A percentile compares a stretch with the other conserved stretches of the same genome.
These are phyloP conservation scores for Nemania sp. DNA, from an alignment of 2,329 filamentous ascomycete genomes.

Conservation along the genomic window DNA sequence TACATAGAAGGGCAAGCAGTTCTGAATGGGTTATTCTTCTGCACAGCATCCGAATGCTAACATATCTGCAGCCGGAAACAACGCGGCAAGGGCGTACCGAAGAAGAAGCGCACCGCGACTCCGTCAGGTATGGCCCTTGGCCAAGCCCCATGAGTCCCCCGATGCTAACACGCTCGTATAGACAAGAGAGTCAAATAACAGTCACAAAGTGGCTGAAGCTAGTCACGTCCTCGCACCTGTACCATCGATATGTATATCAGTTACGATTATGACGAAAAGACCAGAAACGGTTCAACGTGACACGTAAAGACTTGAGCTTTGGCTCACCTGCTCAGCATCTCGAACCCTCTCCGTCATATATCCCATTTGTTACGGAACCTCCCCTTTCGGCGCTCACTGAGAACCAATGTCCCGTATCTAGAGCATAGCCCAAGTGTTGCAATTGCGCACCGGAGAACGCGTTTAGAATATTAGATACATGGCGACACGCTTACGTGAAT, in stretches of 20 bases:
- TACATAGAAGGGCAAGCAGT: conserved; percentile 66
- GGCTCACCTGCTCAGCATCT: neutral
- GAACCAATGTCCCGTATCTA: too few species aligned
- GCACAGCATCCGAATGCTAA: conserved; percentile 35
- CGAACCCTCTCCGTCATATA: neutral
- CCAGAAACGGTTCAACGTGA: too few species aligned
- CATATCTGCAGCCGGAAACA: conserved; percentile 62
- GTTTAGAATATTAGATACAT: too few species aligned
- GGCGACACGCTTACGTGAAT: too few species aligned
- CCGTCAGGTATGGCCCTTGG: conserved; percentile 26
- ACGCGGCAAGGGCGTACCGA: conserved; percentile 82
- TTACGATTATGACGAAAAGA: conserved; percentile 4
- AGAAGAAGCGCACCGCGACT: conserved; percentile 76
- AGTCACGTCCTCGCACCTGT: conserved; percentile 3
- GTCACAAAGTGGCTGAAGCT: neutral
- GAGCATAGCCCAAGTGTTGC: too few species aligned
- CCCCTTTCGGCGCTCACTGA: too few species aligned
- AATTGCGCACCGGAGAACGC: too few species aligned
- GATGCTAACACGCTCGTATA: conserved; percentile 7
- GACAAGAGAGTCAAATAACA: conserved; percentile 15
- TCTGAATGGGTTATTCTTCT: neutral
- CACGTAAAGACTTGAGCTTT: neutral
- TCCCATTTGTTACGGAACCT: too few species aligned
- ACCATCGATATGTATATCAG: conserved; percentile 20
- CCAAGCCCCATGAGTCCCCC: neutral